A percentile compares a stretch with the other conserved stretches of the same genome.
phyloP scores from a whole-genome alignment of 2,329 filamentous ascomycete genomes.

The Westerdykella ornata region DNA sequence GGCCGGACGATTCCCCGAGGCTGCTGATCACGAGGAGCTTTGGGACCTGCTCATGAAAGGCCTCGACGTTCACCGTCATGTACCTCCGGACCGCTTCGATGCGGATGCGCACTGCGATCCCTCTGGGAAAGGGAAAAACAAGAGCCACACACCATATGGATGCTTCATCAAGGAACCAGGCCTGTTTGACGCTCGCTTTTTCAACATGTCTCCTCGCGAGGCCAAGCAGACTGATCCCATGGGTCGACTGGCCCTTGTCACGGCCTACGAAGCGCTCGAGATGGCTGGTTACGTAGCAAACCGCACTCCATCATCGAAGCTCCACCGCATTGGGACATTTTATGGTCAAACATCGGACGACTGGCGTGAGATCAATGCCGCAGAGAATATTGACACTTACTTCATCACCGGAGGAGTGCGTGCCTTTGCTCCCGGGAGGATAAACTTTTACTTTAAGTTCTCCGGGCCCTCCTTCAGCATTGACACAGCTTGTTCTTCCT shows the following conservation, averaged over 20 bases:
- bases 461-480: slow-evolving; percentile 64
- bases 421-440: slow-evolving; percentile 57
- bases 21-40: slow-evolving; percentile 62
- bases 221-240: slow-evolving; percentile 75
- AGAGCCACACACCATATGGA: slow-evolving; percentile 67
- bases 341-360: slow-evolving; percentile 72
- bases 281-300: slow-evolving; percentile 73
- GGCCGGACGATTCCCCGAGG: slow-evolving; percentile 69
- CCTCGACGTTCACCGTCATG: slow-evolving; percentile 62
- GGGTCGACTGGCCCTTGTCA: slow-evolving; percentile 68
- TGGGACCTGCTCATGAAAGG: slow-evolving; percentile 72
- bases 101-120: slow-evolving; percentile 64
- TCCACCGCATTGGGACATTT: slow-evolving; percentile 62
- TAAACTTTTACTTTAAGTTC: slow-evolving; percentile 74
- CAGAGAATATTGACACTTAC: slow-evolving; percentile 64
- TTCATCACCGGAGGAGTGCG: slow-evolving; percentile 58
- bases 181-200: slow-evolving; percentile 74
- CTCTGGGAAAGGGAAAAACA: slow-evolving; percentile 67
- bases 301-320: slow-evolving; percentile 59
- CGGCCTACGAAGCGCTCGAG: slow-evolving; percentile 75
- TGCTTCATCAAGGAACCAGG: slow-evolving; percentile 71
- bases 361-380: slow-evolving; percentile 68
- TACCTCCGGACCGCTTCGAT: slow-evolving; percentile 67
- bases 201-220: slow-evolving; percentile 80
- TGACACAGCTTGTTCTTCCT: slow-evolving; percentile 74